Base-by-base conservation (phyloP, 129 eudicot species). In the Centella asiatica region DNA sequence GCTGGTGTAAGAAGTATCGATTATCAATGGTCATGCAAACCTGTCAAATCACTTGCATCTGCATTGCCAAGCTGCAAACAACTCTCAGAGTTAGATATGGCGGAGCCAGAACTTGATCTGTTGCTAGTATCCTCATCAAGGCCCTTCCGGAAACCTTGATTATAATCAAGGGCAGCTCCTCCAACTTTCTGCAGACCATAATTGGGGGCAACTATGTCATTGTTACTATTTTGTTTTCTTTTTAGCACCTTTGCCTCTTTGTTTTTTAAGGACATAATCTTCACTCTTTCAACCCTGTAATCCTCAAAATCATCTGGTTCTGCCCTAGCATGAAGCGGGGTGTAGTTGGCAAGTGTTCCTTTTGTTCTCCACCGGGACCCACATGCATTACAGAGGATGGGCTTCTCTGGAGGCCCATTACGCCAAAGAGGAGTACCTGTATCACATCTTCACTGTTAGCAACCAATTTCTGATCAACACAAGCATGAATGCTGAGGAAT, bases 341-440 rank as follows among this genome's bases (percentile, higher is more conserved):
- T 85, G 81, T 92, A 92, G 77, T 92, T 87, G 45, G 58, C 80
- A 66, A 92, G 84, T 54, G 96, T 79, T 29, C 99, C 99, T 68
- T 92, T 92, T 14, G 99, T 92, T 77, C 99, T 87, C 99, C 99
- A 92, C 47, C 99, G 80, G 5, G 99, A 92, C 18, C 99, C 99
- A 67, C 99, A 92, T 0, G 99, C 99, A 71, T 92, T 92, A 81
- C 99, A 92, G 22, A 92, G 82, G 25, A 92, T 78, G 23, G 99
- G 99, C 92, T 92, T 92, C 39, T 92, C 99, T 5, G 99, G 95
- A 51, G 99, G 99, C 53, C 99, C 99, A 57, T 92, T 92, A 71
- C 99, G 87, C 99, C 99, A 92, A 44, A 92, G 86, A 18, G 99
- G 99, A 57, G 99, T 92, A 84, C 85, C 99, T 92, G 71, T 58